Conservation (phyloP, 2,329 filamentous ascomycete genomes). For the Penicillium sp. region DNA sequence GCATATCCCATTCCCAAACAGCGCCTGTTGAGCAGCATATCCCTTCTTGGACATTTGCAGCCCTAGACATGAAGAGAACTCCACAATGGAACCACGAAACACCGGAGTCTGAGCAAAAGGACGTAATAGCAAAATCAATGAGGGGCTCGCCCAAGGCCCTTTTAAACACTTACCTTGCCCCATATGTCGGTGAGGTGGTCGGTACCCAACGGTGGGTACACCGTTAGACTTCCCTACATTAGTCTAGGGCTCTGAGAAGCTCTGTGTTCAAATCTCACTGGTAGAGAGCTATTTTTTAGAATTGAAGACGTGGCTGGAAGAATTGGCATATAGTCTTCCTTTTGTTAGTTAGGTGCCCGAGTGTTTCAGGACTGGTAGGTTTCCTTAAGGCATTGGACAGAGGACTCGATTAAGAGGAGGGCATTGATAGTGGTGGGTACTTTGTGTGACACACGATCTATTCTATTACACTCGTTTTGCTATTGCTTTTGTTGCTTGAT, state of each 20-base stretch:
- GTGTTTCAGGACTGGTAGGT: too few relatives aligned
- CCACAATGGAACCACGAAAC: background rate
- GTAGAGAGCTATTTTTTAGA: constrained; percentile 1
- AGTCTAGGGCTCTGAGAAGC: constrained; percentile 1
- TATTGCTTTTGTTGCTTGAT: background rate
- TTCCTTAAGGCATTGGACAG: too few relatives aligned
- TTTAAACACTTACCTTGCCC: constrained; percentile 8
- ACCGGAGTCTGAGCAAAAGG: background rate
- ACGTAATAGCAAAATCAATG: background rate
- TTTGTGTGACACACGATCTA: background rate
- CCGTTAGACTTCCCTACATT: constrained; percentile 17
- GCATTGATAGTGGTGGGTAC: background rate
- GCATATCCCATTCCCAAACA: background rate
- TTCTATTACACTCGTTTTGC: background rate
- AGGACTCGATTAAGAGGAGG: too few relatives aligned
- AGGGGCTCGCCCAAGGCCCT: background rate
- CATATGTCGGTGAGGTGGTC: constrained; percentile 13
- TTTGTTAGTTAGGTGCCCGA: too few relatives aligned
- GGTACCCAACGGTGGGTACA: constrained; percentile 22
- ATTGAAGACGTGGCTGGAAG: constrained; percentile 3
- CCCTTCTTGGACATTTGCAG: background rate
- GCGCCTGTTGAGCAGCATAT: constrained; percentile 1
- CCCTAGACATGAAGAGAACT: background rate
- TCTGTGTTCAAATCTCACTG: constrained; percentile 15
- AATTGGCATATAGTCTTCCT: background rate